Conservation (phyloP, 2,329 filamentous ascomycete genomes). For the Cercospora beticola region DNA sequence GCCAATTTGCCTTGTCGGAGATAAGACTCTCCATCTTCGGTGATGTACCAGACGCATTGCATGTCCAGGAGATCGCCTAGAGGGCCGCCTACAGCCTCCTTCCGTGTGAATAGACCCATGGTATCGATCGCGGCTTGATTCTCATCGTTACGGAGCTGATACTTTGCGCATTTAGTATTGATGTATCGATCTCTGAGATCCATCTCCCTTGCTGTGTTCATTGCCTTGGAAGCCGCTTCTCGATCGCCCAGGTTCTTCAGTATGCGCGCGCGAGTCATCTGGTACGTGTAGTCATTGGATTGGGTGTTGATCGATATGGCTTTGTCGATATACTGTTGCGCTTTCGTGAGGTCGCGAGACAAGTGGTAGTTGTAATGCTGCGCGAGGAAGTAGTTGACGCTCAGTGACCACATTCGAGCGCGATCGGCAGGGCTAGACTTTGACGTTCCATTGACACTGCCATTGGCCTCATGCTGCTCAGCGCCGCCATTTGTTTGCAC, state of each 20-base stretch:
- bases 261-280: slow-evolving; percentile 94
- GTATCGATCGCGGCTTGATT: slow-evolving; percentile 83
- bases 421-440: slow-evolving; percentile 38
- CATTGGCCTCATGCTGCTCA: slow-evolving; percentile 29
- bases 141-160: slow-evolving; percentile 88
- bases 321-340: slow-evolving; percentile 77
- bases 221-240: slow-evolving; percentile 75
- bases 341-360: slow-evolving; percentile 80
- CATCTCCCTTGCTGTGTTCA: slow-evolving; percentile 81
- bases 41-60: slow-evolving; percentile 97
- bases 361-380: slow-evolving; percentile 95
- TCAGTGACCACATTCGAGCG: slow-evolving; percentile 64
- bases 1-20: slow-evolving; percentile 77
- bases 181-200: slow-evolving; percentile 94
- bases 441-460: slow-evolving; percentile 42
- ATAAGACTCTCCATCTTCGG: slow-evolving; percentile 90
- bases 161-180: slow-evolving; percentile 97
- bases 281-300: slow-evolving; percentile 85
- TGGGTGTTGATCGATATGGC: slow-evolving; percentile 76
- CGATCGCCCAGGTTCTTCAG: slow-evolving; percentile 85
- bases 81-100: slow-evolving; percentile 83
- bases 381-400: slow-evolving; percentile 87
- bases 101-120: slow-evolving; percentile 90
- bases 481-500: slow-evolving; percentile 32
- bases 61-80: slow-evolving; percentile 92